Conservation (phyloP, 225 moss, liverwort and hornwort species). For the Anthoceros angustus region DNA sequence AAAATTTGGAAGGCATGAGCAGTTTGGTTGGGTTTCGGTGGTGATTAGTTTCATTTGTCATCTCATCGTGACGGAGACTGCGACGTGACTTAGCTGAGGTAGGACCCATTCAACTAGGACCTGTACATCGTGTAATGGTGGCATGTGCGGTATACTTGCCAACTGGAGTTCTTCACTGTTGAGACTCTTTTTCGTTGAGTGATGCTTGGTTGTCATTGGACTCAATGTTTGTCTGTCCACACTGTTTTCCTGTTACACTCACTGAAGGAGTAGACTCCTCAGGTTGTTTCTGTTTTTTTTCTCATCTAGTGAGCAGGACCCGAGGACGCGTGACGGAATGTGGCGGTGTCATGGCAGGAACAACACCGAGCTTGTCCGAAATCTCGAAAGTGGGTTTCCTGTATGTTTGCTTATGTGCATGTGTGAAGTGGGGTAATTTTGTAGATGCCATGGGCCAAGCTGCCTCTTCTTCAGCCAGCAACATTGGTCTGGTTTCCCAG, state of each 20-base stretch:
- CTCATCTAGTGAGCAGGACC: not conserved
- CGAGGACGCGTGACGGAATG: slow-evolving; percentile 48
- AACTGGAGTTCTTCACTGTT: too few species aligned
- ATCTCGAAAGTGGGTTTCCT: slow-evolving; percentile 62
- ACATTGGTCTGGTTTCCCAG: not conserved
- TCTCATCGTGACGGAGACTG: too few species aligned
- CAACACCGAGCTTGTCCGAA: slow-evolving; percentile 80
- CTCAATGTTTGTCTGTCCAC: not conserved
- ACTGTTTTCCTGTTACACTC: not conserved
- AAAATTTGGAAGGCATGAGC: too few species aligned
- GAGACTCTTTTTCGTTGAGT: too few species aligned
- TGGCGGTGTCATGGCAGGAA: slow-evolving; percentile 89
- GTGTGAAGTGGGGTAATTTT: not conserved
- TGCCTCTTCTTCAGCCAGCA: not conserved
- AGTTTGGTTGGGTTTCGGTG: too few species aligned
- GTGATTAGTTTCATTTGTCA: too few species aligned
- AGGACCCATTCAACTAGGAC: too few species aligned
- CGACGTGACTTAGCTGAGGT: too few species aligned
- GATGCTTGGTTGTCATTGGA: too few species aligned
- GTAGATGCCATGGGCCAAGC: slow-evolving; percentile 5
- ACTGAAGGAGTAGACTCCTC: slow-evolving; percentile 1
- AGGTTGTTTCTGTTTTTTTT: not conserved
- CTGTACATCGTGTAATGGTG: too few species aligned
- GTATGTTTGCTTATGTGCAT: not conserved
- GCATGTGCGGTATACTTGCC: too few species aligned